These are phyloP conservation scores for Magnusiomyces fungicola DNA, from an alignment of 1,139 yeast genomes.

Conservation along the genomic window DNA sequence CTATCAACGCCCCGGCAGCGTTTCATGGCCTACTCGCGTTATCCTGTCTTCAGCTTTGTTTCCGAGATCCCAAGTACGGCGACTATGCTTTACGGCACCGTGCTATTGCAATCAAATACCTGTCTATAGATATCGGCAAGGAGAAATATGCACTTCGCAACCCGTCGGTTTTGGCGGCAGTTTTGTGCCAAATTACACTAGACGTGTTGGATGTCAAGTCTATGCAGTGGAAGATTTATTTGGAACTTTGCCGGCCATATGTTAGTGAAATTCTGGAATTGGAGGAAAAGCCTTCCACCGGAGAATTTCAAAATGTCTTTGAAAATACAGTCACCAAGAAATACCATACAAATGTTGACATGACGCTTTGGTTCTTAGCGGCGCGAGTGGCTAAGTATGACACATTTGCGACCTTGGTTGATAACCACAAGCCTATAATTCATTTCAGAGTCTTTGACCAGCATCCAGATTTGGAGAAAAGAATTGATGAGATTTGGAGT, in stretches of 20 bases:
- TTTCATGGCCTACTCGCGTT: slow-evolving; percentile 11
- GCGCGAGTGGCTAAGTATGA: slow-evolving; percentile 11
- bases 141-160: background rate
- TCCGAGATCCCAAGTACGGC: background rate
- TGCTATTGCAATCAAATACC: slow-evolving; percentile 2
- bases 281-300: too few relatives aligned
- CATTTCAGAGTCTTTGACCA: slow-evolving; percentile 4
- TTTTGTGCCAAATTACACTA: slow-evolving; percentile 12
- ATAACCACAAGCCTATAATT: slow-evolving; percentile 10
- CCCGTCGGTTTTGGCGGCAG: slow-evolving; percentile 6
- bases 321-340: too few relatives aligned
- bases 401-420: slow-evolving; percentile 10
- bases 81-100: slow-evolving; percentile 9
- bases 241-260: slow-evolving; percentile 5
- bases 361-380: slow-evolving; percentile 7
- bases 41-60: slow-evolving; percentile 8
- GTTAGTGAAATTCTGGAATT: background rate
- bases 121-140: slow-evolving; percentile 2
- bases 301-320: too few relatives aligned
- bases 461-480: background rate
- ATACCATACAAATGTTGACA: background rate
- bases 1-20: slow-evolving; percentile 7
- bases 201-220: slow-evolving; percentile 12
- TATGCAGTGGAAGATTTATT: slow-evolving; percentile 6
- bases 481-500: slow-evolving; percentile 7